Base-by-base conservation (phyloP, 768 basidiomycete species). In the Mycena kentingensis region DNA sequence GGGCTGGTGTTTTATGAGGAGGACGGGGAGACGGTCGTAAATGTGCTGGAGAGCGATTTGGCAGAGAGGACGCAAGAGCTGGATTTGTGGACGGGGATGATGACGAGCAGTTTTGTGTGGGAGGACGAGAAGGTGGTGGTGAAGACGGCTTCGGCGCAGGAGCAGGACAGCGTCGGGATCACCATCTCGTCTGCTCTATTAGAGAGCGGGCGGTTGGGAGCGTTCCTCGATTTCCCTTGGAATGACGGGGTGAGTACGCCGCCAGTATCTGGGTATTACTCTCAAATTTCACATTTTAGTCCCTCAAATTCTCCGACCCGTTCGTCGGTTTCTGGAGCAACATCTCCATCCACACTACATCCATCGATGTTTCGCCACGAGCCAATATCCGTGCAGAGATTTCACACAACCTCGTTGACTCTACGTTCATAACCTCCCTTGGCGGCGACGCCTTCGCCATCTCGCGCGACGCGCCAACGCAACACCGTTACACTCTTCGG, bases 191-290 rank as follows among this genome's bases (percentile, higher is more conserved):
- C 81, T 5, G 12, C 67, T 2, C 67, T 82, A 18, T 43, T 84
- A n/a, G 15, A 57, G 13, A 51, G 58, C 7, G 71, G 73, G 3
- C 65, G 65, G 29, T 64, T 83, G 7, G 79, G 76, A 0, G 18
- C 82, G 0, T 83, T 81, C 64, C 55, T 84, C 12, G 81, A 84
- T 62, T 83, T 80, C 56, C 81, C 81, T 5, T 84, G 80, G 80
- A 80, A 80, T 64, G 81, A 81, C 54, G 83, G 83, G n/a, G 67
- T 51, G 45, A 41, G 47, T 27, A 31, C 19, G 21, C 37, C 18
- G n/a, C 8, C 5, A 19, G 21, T 22, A 26, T 5, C 15, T 32
- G 18, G 11, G 27, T 29, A 13, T 16, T 24, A 24, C 41, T 32
- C 31, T 32, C 31, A 32, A 32, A 32, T 32, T 32, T 32, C 28